phyloP scores from a whole-genome alignment of 1,284 basidiomycete genomes.

The Clitocybe nebularis region DNA sequence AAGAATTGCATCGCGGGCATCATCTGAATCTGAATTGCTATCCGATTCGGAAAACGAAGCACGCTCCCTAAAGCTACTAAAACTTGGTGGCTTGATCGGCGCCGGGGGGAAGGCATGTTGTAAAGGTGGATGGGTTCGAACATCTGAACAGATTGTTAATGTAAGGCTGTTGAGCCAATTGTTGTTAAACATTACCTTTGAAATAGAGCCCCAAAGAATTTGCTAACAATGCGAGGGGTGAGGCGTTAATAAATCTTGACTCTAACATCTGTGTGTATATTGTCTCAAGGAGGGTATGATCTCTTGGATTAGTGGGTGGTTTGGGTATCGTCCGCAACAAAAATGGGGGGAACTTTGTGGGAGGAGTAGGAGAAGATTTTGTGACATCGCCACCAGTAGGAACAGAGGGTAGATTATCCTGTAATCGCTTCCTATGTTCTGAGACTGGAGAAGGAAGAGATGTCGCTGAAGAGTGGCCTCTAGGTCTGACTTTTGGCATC shows the following conservation, averaged over 20 bases:
- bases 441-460: slow-evolving; percentile 7
- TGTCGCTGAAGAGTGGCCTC: slow-evolving; percentile 16
- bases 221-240: slow-evolving; percentile 57
- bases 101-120: slow-evolving; percentile 54
- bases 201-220: slow-evolving; percentile 57
- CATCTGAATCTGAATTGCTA: slow-evolving; percentile 25
- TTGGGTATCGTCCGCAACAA: slow-evolving; percentile 32
- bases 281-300: slow-evolving; percentile 57
- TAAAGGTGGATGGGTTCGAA: slow-evolving; percentile 59
- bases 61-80: not conserved
- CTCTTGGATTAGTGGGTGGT: slow-evolving; percentile 52
- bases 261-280: slow-evolving; percentile 69
- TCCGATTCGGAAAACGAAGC: slow-evolving; percentile 14
- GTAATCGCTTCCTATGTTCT: slow-evolving; percentile 1
- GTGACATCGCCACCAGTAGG: slow-evolving; percentile 1
- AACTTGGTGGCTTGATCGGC: slow-evolving; percentile 9
- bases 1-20: slow-evolving; percentile 33
- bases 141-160: slow-evolving; percentile 35
- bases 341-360: slow-evolving; percentile 16
- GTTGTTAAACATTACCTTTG: slow-evolving; percentile 37
- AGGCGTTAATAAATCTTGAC: slow-evolving; percentile 59
- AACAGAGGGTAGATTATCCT: slow-evolving; percentile 1
- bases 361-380: slow-evolving; percentile 8
- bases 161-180: not conserved
- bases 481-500: slow-evolving; percentile 8